Evolutionary conservation across 2,329 filamentous ascomycete genomes (phyloP).

Genomic region (Neopestalotiopsis sp.): DNA sequence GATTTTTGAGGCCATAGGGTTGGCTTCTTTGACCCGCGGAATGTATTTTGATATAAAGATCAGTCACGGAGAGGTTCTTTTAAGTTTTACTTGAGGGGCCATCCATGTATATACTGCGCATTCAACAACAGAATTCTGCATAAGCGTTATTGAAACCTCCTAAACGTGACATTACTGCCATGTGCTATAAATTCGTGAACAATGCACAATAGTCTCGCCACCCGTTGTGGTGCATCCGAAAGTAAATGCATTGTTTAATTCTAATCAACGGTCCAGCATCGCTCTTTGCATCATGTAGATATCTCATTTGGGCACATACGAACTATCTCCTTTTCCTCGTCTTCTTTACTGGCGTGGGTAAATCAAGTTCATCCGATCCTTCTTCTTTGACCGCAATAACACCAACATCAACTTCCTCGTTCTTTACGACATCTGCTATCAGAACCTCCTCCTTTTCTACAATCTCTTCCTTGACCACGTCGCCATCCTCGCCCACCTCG

Average conservation of each 20-base stretch:
- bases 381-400: conserved; percentile 1
- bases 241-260: too few species aligned
- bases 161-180: too few species aligned
- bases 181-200: too few species aligned
- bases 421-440: conserved; percentile 37
- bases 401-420: conserved; percentile 18
- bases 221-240: too few species aligned
- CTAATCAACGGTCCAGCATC: too few species aligned
- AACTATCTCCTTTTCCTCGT: not conserved
- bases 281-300: too few species aligned
- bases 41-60: not conserved
- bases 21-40: not conserved
- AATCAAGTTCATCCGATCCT: not conserved
- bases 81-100: not conserved
- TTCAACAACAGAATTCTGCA: not conserved
- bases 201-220: too few species aligned
- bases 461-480: conserved; percentile 31
- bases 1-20: not conserved
- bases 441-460: conserved; percentile 33
- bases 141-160: not conserved
- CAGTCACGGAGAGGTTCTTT: not conserved
- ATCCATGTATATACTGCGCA: not conserved
- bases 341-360: not conserved
- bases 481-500: conserved; percentile 22
- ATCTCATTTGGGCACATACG: not conserved